Evolutionary conservation across 2,329 filamentous ascomycete species (phyloP), one percentile per base, ranked within the genome.

Genomic region (Exophiala xenobiotica): DNA sequence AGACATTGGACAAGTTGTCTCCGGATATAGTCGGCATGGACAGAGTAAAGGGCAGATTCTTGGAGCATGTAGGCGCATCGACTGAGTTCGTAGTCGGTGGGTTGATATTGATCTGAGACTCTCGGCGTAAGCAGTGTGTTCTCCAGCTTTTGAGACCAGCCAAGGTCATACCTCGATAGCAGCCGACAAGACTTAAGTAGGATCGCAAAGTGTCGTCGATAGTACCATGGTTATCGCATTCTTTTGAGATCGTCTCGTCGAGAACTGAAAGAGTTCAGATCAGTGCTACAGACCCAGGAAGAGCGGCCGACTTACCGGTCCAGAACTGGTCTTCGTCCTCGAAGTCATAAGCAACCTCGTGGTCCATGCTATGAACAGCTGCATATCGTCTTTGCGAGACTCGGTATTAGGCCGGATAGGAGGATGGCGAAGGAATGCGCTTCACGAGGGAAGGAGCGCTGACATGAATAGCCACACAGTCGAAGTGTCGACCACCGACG

Each of bases 1-100:
- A 99, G 77, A 68, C 90, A 91, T 70, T 95, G 90, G 59, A 97
- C 83, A 64, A 99, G 90, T 73, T 97, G 93, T 38, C 83, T 87
- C 57, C 92, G 88, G 57, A 97, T 88, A 71, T 99, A 97, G 51
- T 90, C 86, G 60, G 82, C 80, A 68, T 96, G 86, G 11, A 78
- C 71, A 20, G 73, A 71, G 69, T 95, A 99, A 38, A 97, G 75
- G 14, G 75, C 73, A 67, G 90, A 90, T 46, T 85, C 78, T 51
- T 95, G 76, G 29, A 99, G 79, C 68, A 83, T 83, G 68, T 88
- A 87, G 53, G 87, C 86, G 74, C 91, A 97, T 62, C 78, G 82
- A 19, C 85, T 83, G 51, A 96, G 78, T 64, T 95, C 88, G 65
- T 91, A 83, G 61, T 95, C 88, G 61, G 83, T 82, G 67, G 86